Conservation (phyloP, 2,329 filamentous ascomycete genomes). For the Aspergillus sclerotialis region DNA sequence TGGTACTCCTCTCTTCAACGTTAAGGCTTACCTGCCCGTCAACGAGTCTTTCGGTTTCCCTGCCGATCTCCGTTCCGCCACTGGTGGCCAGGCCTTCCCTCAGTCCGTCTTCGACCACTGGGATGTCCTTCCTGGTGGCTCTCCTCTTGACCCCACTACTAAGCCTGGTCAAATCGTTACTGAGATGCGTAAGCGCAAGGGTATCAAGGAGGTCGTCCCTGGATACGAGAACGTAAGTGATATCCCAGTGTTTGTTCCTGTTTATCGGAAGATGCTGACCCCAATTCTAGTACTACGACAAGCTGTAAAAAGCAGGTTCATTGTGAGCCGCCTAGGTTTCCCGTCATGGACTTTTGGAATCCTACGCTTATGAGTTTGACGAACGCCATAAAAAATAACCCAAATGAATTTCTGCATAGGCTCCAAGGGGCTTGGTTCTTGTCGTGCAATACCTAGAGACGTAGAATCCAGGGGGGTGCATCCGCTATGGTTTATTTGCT, state of each 20-base stretch:
- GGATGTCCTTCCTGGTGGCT: constrained; percentile 92
- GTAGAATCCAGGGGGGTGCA: constrained; percentile 24
- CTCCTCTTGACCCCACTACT: constrained; percentile 72
- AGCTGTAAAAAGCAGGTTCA: constrained; percentile 64
- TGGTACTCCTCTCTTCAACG: constrained; percentile 97
- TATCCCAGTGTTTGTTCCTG: neutral
- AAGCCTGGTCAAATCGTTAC: constrained; percentile 78
- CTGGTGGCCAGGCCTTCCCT: constrained; percentile 97
- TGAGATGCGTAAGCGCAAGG: constrained; percentile 98
- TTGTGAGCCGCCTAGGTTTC: constrained; percentile 37
- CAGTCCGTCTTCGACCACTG: constrained; percentile 99
- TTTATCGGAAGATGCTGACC: constrained; percentile 15
- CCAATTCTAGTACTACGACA: constrained; percentile 81
- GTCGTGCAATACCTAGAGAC: constrained; percentile 22
- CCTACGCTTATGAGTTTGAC: constrained; percentile 38
- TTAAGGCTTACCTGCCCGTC: constrained; percentile 96
- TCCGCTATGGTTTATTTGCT: constrained; percentile 20
- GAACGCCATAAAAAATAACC: constrained; percentile 33
- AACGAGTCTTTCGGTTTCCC: constrained; percentile 99
- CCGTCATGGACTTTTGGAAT: constrained; percentile 24
- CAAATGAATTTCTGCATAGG: constrained; percentile 22
- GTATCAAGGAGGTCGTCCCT: constrained; percentile 93
- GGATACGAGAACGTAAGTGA: constrained; percentile 88
- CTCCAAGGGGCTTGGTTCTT: constrained; percentile 19
- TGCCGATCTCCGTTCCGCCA: constrained; percentile 86